Evolutionary conservation across 108 stramenopile species (phyloP), one percentile per base, ranked within the genome.

Genomic region (Conticribra guillardii): DNA sequence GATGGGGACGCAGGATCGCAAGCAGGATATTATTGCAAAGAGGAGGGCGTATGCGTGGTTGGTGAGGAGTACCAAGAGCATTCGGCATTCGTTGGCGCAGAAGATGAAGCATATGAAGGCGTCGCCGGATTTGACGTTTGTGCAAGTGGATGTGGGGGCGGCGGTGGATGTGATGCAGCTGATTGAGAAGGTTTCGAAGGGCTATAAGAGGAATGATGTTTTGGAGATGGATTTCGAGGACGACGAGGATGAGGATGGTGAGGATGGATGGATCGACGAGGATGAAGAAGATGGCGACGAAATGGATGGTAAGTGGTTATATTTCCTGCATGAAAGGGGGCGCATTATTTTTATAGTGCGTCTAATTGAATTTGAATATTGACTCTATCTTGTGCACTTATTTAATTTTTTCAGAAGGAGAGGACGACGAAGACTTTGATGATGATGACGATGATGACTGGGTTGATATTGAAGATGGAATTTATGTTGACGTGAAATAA

Each of bases 141-240:
- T 88, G 19, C 89, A 90, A 76, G 89, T 86, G n/a, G 92, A 96
- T 84, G 87, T 96, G 8, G 87, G 87, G 4, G 92, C 89, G 18
- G 95, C 92, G 8, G 89, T 92, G 48, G 92, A 93, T 80, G 92
- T 96, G 51, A 93, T 93, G 91, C 82, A 87, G 59, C 66, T 96
- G 58, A 93, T 96, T 67, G 92, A 96, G 32, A 89, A 93, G 74
- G 87, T 95, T 45, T 23, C 52, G 47, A 56, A 75, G 63, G 83
- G 79, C 2, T 86, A 87, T 57, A 85, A 82, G 73, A 86, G 91
- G 55, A 81, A 87, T 27, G 84, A 82, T 41, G 79, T 78, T 47
- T 69, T 79, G 24, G 76, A 81, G 34, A 71, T 85, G 31, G 87
- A 85, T 0, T 76, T 73, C 23, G 88, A 89, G 5, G 82, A 82